A percentile compares a stretch with the other conserved stretches of the same genome.
Evolutionary conservation across 83 land plant genomes (phyloP).

Genomic region (Thuja plicata): DNA sequence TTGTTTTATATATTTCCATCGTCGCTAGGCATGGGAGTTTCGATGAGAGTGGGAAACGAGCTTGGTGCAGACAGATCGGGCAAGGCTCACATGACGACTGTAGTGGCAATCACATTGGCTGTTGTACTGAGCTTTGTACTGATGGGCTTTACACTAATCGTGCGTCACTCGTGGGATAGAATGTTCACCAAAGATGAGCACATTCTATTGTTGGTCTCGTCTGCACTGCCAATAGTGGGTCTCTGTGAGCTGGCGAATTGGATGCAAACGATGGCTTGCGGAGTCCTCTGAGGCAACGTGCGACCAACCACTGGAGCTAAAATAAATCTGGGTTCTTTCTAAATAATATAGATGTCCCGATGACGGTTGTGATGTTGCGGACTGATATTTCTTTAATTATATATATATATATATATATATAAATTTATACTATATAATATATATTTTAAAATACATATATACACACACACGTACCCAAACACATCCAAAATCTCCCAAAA

Average conservation of each 20-base stretch:
- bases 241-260: constrained; percentile 71
- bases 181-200: constrained; percentile 30
- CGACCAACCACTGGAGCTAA: background rate
- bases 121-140: constrained; percentile 32
- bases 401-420: no score
- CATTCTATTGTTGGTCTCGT: constrained; percentile 30
- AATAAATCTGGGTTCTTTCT: background rate
- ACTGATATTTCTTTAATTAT: no score
- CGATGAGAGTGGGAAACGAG: constrained; percentile 62
- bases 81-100: constrained; percentile 30
- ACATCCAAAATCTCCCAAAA: no score
- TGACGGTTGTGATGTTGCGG: no score
- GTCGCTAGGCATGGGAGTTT: constrained; percentile 47
- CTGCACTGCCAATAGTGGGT: constrained; percentile 50
- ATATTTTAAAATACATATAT: no score
- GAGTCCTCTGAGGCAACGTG: background rate
- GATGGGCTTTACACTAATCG: constrained; percentile 23
- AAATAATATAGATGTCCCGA: no score
- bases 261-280: constrained; percentile 29
- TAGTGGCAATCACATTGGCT: constrained; percentile 22
- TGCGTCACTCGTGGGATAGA: constrained; percentile 39
- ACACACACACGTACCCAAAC: no score
- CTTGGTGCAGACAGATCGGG: constrained; percentile 50
- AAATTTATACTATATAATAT: no score
- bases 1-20: constrained; percentile 59